A percentile compares a stretch with the other conserved stretches of the same genome.
phyloP scores from a whole-genome alignment of 2,329 filamentous ascomycete species.

The Chaetoscypha palmicola region DNA sequence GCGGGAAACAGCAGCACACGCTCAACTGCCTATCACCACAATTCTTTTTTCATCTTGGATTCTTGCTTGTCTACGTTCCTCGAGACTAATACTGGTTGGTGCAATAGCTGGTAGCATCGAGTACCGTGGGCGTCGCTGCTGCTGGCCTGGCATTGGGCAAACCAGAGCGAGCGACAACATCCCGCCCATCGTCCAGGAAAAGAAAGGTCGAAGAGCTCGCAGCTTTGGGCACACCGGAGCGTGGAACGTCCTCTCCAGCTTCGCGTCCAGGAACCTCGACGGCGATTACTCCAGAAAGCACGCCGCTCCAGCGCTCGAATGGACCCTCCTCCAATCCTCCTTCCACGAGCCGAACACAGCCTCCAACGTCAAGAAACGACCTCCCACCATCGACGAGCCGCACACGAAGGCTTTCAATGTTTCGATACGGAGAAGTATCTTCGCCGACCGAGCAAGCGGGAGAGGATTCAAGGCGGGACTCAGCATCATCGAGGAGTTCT shows the following conservation, averaged over 20 bases:
- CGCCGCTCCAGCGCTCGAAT: conserved; percentile 9
- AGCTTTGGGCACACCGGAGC: conserved; percentile 19
- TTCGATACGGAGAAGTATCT: conserved; percentile 21
- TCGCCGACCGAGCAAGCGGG: conserved; percentile 15
- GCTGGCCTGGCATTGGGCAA: conserved; percentile 30
- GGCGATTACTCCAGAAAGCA: conserved; percentile 22
- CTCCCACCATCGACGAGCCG: conserved; percentile 16
- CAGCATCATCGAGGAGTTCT: conserved; percentile 54
- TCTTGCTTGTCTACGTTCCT: not conserved
- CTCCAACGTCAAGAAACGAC: conserved; percentile 20
- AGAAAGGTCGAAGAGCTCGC: conserved; percentile 23
- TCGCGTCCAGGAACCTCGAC: conserved; percentile 27
- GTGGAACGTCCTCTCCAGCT: conserved; percentile 18
- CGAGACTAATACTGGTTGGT: conserved; percentile 7
- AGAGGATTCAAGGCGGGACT: conserved; percentile 38
- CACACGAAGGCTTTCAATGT: conserved; percentile 21
- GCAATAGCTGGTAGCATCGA: conserved; percentile 31
- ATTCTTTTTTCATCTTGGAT: not conserved
- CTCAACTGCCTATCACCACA: conserved; percentile 1
- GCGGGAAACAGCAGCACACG: not conserved
- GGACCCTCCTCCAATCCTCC: conserved; percentile 16
- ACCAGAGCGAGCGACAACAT: conserved; percentile 23
- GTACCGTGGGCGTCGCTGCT: conserved; percentile 31
- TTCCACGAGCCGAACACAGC: conserved; percentile 13
- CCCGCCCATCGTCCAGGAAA: conserved; percentile 27